Percentiles rank a stretch among this genome's conserved stretches.
Conservation (phyloP, 75 land plant species). For the Cupressus sempervirens region DNA sequence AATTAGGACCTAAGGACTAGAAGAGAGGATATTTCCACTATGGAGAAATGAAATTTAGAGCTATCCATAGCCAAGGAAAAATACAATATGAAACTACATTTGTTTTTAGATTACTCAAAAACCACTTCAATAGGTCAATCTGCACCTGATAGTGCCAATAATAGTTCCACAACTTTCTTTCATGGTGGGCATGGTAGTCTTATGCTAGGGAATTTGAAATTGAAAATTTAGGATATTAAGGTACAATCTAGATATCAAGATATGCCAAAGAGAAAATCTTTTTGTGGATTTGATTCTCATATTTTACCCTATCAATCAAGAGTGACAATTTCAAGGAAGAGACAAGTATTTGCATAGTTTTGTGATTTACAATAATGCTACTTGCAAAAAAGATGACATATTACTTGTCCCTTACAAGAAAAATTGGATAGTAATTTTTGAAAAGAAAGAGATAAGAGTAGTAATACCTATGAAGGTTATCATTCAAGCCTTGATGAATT, state of each 20-base stretch:
- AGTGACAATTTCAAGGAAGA: slow-evolving; percentile 65
- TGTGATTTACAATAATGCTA: slow-evolving; percentile 94
- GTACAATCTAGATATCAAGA: slow-evolving; percentile 29
- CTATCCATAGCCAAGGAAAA: slow-evolving; percentile 61
- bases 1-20: too few species aligned
- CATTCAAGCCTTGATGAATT: too few species aligned
- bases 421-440: slow-evolving; percentile 15
- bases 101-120: too few species aligned
- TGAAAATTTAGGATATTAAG: slow-evolving; percentile 34
- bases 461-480: too few species aligned
- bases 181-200: slow-evolving; percentile 26
- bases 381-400: slow-evolving; percentile 66
- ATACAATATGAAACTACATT: too few species aligned
- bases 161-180: slow-evolving; percentile 19
- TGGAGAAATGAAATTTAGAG: slow-evolving; percentile 72
- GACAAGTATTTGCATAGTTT: slow-evolving; percentile 81
- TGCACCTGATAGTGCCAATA: slow-evolving; percentile 27
- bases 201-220: slow-evolving; percentile 21
- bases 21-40: slow-evolving; percentile 79
- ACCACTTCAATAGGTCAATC: slow-evolving; percentile 38
- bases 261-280: slow-evolving; percentile 30
- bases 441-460: slow-evolving; percentile 25
- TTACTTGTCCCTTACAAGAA: slow-evolving; percentile 29
- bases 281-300: slow-evolving; percentile 49
- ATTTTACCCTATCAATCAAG: slow-evolving; percentile 46